Conservation (phyloP, 441 rosid species). For the Erysimum pusillum region DNA sequence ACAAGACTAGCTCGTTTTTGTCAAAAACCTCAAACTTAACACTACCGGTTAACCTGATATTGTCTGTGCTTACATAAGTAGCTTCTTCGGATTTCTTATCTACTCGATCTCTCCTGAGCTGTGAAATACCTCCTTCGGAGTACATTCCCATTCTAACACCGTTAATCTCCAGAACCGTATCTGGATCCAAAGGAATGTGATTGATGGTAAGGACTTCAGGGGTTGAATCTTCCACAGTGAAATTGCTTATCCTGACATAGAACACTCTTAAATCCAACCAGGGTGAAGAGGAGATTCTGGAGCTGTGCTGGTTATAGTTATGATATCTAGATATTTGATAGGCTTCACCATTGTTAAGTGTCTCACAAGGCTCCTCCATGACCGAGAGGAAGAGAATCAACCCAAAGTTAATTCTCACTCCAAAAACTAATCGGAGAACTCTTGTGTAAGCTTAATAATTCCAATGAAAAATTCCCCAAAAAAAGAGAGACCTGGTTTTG, state of each 20-base stretch:
- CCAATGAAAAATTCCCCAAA: conserved; percentile 6
- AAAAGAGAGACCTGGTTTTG: conserved; percentile 38
- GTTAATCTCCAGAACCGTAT: conserved; percentile 64
- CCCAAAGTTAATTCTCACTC: conserved; percentile 20
- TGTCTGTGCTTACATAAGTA: conserved; percentile 69
- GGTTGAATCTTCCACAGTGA: conserved; percentile 63
- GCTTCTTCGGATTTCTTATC: conserved; percentile 71
- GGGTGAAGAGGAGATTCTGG: conserved; percentile 32
- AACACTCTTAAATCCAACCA: conserved; percentile 71
- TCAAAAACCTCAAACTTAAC: conserved; percentile 68
- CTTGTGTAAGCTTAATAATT: conserved; percentile 18
- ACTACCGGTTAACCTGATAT: conserved; percentile 61
- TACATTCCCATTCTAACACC: conserved; percentile 58
- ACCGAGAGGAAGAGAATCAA: conserved; percentile 33
- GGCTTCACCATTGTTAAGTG: conserved; percentile 56
- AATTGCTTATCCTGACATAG: conserved; percentile 65
- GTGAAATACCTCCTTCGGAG: conserved; percentile 57
- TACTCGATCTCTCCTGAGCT: conserved; percentile 65
- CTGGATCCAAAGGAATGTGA: conserved; percentile 63
- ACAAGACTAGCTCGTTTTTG: conserved; percentile 56
- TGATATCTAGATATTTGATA: conserved; percentile 45
- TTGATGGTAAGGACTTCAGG: conserved; percentile 60
- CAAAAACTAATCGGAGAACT: conserved; percentile 6
- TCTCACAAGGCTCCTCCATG: conserved; percentile 67
- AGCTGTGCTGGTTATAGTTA: conserved; percentile 36